Evolutionary conservation across 441 rosid species (phyloP).

Genomic region (Flueggea neowawraea): DNA sequence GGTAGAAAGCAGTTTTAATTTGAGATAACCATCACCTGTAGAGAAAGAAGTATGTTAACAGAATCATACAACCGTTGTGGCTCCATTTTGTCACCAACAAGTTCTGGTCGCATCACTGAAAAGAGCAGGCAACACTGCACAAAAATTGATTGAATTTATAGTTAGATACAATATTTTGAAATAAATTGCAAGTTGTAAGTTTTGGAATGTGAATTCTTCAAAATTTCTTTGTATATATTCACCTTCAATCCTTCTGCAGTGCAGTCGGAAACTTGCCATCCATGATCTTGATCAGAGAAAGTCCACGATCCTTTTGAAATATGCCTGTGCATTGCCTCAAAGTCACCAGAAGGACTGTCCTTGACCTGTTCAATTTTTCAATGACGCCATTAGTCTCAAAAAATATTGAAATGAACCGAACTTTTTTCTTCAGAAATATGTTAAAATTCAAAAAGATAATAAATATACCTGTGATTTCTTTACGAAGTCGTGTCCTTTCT

Average conservation of each 20-base stretch:
- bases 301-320: conserved; percentile 26
- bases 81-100: conserved; percentile 58
- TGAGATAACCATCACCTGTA: conserved; percentile 35
- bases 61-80: conserved; percentile 50
- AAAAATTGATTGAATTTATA: neutral
- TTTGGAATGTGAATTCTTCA: no score
- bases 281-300: conserved; percentile 30
- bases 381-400: conserved; percentile 11
- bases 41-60: conserved; percentile 58
- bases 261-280: conserved; percentile 32
- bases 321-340: conserved; percentile 16
- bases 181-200: no score
- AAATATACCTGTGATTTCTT: conserved; percentile 38
- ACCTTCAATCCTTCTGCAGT: conserved; percentile 38
- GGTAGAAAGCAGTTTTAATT: neutral
- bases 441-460: no score
- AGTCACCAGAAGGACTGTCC: conserved; percentile 25
- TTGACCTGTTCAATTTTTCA: conserved; percentile 15
- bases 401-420: neutral
- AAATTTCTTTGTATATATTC: no score
- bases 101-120: conserved; percentile 57
- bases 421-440: no score
- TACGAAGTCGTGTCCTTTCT: conserved; percentile 46
- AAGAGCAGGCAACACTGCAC: conserved; percentile 66
- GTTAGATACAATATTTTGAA: neutral